A percentile compares a stretch with the other conserved stretches of the same genome.
These are phyloP conservation scores for Zoysia pacifica DNA, from an alignment of 176 grass and related monocot genomes.

Conservation along the genomic window DNA sequence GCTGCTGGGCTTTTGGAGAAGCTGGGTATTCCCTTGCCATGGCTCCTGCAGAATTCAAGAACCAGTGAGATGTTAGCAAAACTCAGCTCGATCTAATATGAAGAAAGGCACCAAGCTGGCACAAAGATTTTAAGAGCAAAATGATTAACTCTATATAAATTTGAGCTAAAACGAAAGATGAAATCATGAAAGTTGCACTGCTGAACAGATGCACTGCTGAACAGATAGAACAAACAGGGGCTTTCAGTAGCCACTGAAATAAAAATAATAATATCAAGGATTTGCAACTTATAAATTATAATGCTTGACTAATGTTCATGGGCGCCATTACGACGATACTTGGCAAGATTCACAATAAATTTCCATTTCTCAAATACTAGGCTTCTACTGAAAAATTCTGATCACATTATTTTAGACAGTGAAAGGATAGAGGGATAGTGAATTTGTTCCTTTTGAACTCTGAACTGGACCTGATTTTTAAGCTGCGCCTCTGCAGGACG, in stretches of 20 bases:
- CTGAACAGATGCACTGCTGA: not conserved
- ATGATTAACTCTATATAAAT: not conserved
- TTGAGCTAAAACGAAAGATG: not conserved
- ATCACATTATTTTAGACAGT: not conserved
- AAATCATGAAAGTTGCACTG: not conserved
- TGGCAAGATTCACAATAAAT: not conserved
- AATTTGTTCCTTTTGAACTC: slow-evolving; percentile 12
- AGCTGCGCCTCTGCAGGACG: not conserved
- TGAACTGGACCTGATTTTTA: slow-evolving; percentile 11
- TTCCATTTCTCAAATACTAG: not conserved
- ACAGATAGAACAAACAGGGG: not conserved
- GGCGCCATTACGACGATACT: not conserved
- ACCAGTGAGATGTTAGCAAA: slow-evolving; percentile 15
- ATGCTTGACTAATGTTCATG: not conserved
- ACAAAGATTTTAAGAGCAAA: not conserved
- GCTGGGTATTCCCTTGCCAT: slow-evolving; percentile 80
- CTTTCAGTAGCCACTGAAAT: not conserved
- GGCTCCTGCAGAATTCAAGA: slow-evolving; percentile 61
- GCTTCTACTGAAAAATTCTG: slow-evolving; percentile 9
- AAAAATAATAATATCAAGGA: not conserved
- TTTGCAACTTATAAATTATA: not conserved
- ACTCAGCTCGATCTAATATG: not conserved
- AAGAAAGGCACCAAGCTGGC: not conserved
- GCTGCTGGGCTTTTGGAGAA: slow-evolving; percentile 77
- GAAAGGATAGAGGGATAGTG: not conserved